Percentiles rank a stretch among this genome's conserved stretches.
These are phyloP conservation scores for Scortechinia acanthostroma DNA, from an alignment of 2,329 filamentous ascomycete genomes.

Conservation along the genomic window DNA sequence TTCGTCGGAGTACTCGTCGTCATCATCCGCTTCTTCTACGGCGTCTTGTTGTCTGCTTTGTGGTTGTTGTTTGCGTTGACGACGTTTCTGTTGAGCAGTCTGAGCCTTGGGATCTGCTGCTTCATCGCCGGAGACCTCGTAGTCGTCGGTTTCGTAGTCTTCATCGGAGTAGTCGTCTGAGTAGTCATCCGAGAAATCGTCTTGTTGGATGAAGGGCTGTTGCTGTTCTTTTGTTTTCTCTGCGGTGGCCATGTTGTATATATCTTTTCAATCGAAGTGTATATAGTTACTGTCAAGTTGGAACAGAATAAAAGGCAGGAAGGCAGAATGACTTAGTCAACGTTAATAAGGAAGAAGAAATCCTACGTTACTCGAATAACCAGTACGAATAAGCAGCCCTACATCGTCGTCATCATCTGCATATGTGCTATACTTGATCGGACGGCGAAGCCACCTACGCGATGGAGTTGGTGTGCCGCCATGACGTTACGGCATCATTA, in stretches of 20 bases:
- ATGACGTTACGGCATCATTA: no score
- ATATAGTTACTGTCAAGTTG: no score
- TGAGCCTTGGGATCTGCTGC: background rate
- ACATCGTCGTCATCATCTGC: no score
- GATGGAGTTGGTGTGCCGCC: no score
- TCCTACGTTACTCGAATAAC: no score
- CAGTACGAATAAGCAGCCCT: no score
- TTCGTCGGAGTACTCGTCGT: background rate
- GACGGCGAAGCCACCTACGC: no score
- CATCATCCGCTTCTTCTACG: background rate
- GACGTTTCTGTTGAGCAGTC: background rate
- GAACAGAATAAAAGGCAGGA: no score
- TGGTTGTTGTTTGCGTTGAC: background rate
- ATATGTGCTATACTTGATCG: no score
- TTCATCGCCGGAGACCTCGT: background rate
- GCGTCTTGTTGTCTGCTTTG: background rate
- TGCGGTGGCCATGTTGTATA: background rate
- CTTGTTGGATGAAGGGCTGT: background rate
- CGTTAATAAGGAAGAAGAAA: no score
- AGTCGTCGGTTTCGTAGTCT: constrained; percentile 1
- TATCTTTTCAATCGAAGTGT: background rate
- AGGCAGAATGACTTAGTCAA: no score
- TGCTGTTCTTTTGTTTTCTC: background rate
- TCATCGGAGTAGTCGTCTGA: background rate
- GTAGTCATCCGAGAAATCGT: background rate